Percentiles rank a stretch among this genome's conserved stretches.
These are phyloP conservation scores for Trypanosomatidae sp. DNA, from an alignment of 208 protist genomes.

Conservation along the genomic window DNA sequence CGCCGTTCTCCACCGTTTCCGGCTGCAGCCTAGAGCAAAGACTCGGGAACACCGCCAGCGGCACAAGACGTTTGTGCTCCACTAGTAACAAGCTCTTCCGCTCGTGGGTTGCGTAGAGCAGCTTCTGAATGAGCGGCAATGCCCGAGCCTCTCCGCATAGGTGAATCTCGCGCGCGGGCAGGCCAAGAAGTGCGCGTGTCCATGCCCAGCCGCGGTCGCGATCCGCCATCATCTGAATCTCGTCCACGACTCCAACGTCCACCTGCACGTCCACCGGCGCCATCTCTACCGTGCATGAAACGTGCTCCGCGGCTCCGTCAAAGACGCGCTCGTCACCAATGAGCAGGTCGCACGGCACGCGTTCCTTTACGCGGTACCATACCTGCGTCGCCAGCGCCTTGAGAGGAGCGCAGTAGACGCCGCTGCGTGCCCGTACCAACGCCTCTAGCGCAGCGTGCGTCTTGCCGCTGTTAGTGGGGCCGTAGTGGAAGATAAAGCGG, in stretches of 20 bases:
- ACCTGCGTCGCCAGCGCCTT: conserved; percentile 95
- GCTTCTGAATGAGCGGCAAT: conserved; percentile 61
- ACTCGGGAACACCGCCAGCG: conserved; percentile 44
- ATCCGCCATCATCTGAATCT: conserved; percentile 95
- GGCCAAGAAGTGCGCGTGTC: conserved; percentile 93
- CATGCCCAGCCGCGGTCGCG: conserved; percentile 93
- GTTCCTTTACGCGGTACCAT: conserved; percentile 69
- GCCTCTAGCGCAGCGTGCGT: conserved; percentile 86
- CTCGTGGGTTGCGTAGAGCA: conserved; percentile 78
- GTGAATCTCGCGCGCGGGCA: conserved; percentile 90
- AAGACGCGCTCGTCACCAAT: conserved; percentile 93
- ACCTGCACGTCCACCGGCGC: conserved; percentile 63
- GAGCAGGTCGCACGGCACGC: conserved; percentile 89
- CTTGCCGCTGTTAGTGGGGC: conserved; percentile 96
- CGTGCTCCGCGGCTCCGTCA: conserved; percentile 73
- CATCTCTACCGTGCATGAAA: conserved; percentile 94
- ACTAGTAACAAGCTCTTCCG: conserved; percentile 50
- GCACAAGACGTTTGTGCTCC: conserved; percentile 81
- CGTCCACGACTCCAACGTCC: conserved; percentile 93
- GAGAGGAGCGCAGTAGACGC: conserved; percentile 94
- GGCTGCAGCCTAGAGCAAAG: conserved; percentile 36
- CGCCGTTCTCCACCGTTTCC: conserved; percentile 59
- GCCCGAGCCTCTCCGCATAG: conserved; percentile 88
- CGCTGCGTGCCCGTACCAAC: conserved; percentile 56
- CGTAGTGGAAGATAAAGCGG: conserved; percentile 88